Percentiles rank a stretch among this genome's conserved stretches.
These are phyloP conservation scores for Cerioporus squamosus DNA, from an alignment of 1,284 basidiomycete species.

Conservation along the genomic window DNA sequence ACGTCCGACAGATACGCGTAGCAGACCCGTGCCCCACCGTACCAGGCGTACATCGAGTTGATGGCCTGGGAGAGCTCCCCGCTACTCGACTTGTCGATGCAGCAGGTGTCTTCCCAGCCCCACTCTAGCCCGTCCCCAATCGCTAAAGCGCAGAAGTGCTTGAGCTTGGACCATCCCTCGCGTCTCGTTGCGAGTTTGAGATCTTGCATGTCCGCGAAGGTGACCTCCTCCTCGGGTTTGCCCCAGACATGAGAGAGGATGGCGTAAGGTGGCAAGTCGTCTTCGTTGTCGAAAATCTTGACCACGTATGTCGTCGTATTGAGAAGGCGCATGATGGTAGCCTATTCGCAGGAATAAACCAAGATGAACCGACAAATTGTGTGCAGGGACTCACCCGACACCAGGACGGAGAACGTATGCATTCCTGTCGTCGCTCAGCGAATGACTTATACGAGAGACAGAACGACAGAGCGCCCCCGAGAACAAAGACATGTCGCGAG, in stretches of 20 bases:
- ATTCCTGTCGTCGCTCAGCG: no score
- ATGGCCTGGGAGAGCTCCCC: conserved; percentile 7
- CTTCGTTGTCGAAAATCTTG: background rate
- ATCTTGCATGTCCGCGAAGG: conserved; percentile 1
- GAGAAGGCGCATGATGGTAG: background rate
- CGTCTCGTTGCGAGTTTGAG: background rate
- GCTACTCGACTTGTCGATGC: conserved; percentile 9
- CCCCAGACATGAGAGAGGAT: conserved; percentile 18
- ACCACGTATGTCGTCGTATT: background rate
- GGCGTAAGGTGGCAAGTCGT: conserved; percentile 3
- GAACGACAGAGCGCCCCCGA: no score
- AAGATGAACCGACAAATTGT: no score
- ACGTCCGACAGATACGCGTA: conserved; percentile 15
- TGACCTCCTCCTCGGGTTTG: conserved; percentile 1
- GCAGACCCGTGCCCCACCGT: conserved; percentile 9
- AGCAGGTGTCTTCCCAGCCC: conserved; percentile 14
- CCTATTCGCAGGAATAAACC: no score
- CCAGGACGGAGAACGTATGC: no score
- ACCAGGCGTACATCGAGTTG: conserved; percentile 16
- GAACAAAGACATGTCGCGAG: no score
- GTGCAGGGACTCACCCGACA: no score
- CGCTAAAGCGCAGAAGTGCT: conserved; percentile 1
- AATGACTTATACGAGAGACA: no score
- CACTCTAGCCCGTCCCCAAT: conserved; percentile 1
- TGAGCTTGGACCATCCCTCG: conserved; percentile 1